Percentiles rank a stretch among this genome's conserved stretches.
Evolutionary conservation across 495 filamentous ascomycete species (phyloP).

Genomic region (Schizothecium vesticola): DNA sequence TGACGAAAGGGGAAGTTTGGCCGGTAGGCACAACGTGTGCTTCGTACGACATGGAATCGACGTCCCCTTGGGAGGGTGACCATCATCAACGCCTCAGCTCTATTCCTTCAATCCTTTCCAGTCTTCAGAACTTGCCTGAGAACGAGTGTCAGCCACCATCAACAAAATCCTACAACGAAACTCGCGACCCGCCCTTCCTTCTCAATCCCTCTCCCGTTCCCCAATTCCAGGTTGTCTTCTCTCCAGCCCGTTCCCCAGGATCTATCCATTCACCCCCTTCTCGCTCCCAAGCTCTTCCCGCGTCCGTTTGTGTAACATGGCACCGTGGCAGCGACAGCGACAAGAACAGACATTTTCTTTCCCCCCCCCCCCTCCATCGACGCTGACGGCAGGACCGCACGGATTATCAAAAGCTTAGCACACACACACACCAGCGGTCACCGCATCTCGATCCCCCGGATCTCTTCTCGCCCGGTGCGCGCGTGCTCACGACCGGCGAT

Average conservation of each 20-base stretch:
- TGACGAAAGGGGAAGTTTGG: neutral
- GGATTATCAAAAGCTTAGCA: neutral
- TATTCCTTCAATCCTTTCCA: neutral
- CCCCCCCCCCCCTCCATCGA: neutral
- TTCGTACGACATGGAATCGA: neutral
- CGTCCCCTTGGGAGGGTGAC: neutral
- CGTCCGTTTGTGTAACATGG: neutral
- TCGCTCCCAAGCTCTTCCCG: neutral
- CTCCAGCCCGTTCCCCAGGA: too few species aligned
- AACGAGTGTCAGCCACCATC: too few species aligned
- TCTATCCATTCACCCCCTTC: too few species aligned
- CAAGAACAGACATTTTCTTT: neutral
- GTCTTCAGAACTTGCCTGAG: neutral
- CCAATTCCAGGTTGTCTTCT: neutral
- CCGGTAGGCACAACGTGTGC: neutral
- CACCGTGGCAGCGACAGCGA: neutral
- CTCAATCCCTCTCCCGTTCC: neutral
- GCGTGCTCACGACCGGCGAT: too few species aligned
- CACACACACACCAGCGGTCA: too few species aligned
- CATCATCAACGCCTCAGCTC: neutral
- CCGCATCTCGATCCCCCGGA: neutral
- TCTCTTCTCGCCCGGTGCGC: neutral
- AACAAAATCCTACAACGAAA: neutral
- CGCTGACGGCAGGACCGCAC: neutral
- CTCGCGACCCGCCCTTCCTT: neutral